Evolutionary conservation across 2,329 filamentous ascomycete species (phyloP), one percentile per base, ranked within the genome.

Genomic region (Scopulariopsis brevicaulis): DNA sequence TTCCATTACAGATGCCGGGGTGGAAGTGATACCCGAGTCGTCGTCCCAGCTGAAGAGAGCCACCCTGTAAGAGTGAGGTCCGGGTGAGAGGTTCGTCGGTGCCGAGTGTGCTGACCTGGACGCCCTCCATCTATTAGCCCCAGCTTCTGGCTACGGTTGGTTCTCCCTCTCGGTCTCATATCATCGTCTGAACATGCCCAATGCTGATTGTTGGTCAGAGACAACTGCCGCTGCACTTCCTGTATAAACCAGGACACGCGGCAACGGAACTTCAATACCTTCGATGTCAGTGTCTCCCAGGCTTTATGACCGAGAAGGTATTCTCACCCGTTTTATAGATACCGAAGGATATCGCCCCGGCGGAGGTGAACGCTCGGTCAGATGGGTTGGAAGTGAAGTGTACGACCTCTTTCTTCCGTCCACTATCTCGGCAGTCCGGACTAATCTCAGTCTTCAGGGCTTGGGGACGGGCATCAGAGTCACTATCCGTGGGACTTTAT

Each of bases 401-500:
- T 73, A 66, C 59, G 24, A 32, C 24, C 12, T 22, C 20, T 40
- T 20, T 28, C 12, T 43, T 15, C 20, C 53, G 18, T n/a, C 25
- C 55, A 5, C 10, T 18, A 43, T 18, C 2, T 32, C 24, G 20
- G 7, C 25, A 11, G 40, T 46, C 11, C 46, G 22, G 12, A 53
- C 60, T 63, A 59, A 60, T 35, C 52, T 12, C 56, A n/a, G 7
- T 15, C 15, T 20, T 22, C n/a, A 89, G 86, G 86, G 86, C 78
- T 79, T 58, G 75, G 77, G 60, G 85, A 88, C 66, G 77, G 76
- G 1, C 91, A 96, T 68, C 66, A 75, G 52, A 91, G 88, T 70
- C 70, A 75, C 25, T 95, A 91, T 66, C 67, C 76, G 1, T 85
- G 80, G 77, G 70, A 77, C 3, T 89, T 87, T 74, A 74, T 89